Evolutionary conservation across 441 rosid genomes (phyloP), one percentile per base, ranked within the genome.

Genomic region (Dalechampia spathulata): DNA sequence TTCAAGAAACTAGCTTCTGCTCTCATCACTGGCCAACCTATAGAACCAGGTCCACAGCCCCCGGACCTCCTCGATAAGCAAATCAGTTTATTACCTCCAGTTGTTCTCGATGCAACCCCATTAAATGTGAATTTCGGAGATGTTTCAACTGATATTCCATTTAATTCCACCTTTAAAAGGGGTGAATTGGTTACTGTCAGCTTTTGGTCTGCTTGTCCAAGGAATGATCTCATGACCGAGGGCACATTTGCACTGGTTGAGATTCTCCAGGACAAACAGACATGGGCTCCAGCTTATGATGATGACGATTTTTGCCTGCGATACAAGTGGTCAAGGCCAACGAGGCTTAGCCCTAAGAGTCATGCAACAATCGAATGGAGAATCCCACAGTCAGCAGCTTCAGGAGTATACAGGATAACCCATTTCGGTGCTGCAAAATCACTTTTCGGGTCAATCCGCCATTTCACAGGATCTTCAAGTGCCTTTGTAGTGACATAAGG

Each of bases 191-290:
- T 87, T 43, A 63, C 79, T 13, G 90, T 83, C 49, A 75, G 72
- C 57, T 91, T 87, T 76, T 78, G 76, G 84, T 83, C 96, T 13
- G 93, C 86, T 63, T 91, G 96, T 67, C 98, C 90, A 2, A 78
- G 96, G 75, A 91, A 87, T 61, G 96, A 91, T 71, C 83, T 86
- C 17, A 60, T 87, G 85, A 81, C 89, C 0, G 98, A 91, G 74
- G 98, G 98, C 34, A 91, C 96, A 52, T 91, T 82, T 64, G 69
- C 92, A 4, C 78, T 91, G 36, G 93, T 85, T 50, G 98, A 91
- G 78, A 72, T 61, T 21, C 81, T 87, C 66, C 85, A 68, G 25
- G 78, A 62, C 32, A 65, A 65, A 49, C 86, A 77, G 45, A 75
- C 67, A 20, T 90, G 98, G 98, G 65, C 70, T 49, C 86, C 95